These are phyloP conservation scores for Daphne laureola DNA, from an alignment of 441 rosid genomes.

Conservation along the genomic window DNA sequence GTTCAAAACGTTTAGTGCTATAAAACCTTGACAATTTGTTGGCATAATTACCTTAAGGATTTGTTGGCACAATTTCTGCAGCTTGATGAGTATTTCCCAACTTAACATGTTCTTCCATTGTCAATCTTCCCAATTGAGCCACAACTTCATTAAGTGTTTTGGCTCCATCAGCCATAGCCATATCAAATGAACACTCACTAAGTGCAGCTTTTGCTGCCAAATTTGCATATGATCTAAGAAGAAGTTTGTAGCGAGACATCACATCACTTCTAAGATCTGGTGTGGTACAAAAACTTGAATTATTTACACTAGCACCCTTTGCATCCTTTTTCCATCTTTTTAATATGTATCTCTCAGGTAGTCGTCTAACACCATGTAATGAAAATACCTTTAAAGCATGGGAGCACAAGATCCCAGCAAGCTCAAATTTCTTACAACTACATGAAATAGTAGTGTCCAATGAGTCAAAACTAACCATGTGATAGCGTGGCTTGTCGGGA, in stretches of 20 bases:
- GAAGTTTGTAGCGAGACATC: not conserved
- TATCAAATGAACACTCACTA: not conserved
- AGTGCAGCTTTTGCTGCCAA: not conserved
- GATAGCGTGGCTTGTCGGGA: not conserved
- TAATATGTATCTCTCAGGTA: not conserved
- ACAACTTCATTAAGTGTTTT: not conserved
- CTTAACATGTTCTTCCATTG: not conserved
- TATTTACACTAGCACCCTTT: not conserved
- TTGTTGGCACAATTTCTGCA: not conserved
- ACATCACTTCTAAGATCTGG: not conserved
- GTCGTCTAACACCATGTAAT: not conserved
- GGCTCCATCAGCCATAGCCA: not conserved
- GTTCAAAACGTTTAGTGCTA: too few relatives aligned
- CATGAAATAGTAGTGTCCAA: not conserved
- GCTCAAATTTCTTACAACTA: not conserved
- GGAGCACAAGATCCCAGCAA: not conserved
- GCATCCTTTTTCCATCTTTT: slow-evolving; percentile 3
- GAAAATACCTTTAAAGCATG: not conserved
- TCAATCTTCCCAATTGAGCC: not conserved
- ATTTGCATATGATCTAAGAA: not conserved
- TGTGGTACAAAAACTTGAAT: not conserved
- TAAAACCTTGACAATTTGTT: too few relatives aligned
- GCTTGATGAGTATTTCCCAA: not conserved
- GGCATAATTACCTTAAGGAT: not conserved
- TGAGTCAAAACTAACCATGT: not conserved